A percentile compares a stretch with the other conserved stretches of the same genome.
These are phyloP conservation scores for Lasiodiplodia hormozganensis DNA, from an alignment of 2,329 filamentous ascomycete genomes.

Conservation along the genomic window DNA sequence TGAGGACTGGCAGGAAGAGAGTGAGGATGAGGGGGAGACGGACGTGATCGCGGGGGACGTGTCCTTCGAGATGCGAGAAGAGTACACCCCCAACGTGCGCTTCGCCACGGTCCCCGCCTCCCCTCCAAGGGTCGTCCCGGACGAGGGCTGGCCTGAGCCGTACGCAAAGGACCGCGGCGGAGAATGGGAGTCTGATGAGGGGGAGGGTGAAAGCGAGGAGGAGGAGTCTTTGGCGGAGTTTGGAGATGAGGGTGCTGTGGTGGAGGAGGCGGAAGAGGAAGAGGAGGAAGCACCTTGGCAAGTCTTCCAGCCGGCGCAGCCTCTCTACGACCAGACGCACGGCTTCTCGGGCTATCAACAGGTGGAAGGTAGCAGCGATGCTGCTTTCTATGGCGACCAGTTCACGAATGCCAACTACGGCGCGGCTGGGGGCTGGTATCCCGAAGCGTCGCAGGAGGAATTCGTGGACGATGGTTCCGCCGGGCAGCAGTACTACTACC, in stretches of 20 bases:
- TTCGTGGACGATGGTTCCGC: background rate
- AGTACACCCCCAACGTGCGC: background rate
- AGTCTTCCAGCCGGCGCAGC: background rate
- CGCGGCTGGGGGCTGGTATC: background rate
- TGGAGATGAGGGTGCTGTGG: background rate
- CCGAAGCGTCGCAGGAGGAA: background rate
- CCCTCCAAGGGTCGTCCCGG: background rate
- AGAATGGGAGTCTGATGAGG: background rate
- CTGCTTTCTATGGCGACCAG: background rate
- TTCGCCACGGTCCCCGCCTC: background rate
- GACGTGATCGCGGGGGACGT: background rate
- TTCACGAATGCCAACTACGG: background rate
- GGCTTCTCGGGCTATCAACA: background rate
- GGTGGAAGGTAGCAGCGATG: background rate
- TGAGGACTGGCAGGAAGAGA: background rate
- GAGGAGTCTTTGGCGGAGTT: background rate
- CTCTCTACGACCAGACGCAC: background rate
- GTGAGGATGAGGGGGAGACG: constrained; percentile 2
- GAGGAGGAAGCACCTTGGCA: background rate
- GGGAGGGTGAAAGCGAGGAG: background rate
- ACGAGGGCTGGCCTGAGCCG: background rate
- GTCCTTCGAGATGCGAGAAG: background rate
- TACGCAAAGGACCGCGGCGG: background rate
- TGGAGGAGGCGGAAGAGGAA: background rate
- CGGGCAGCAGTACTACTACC: background rate